Evolutionary conservation across 345 rosid species (phyloP).

Genomic region (Lumnitzera racemosa): DNA sequence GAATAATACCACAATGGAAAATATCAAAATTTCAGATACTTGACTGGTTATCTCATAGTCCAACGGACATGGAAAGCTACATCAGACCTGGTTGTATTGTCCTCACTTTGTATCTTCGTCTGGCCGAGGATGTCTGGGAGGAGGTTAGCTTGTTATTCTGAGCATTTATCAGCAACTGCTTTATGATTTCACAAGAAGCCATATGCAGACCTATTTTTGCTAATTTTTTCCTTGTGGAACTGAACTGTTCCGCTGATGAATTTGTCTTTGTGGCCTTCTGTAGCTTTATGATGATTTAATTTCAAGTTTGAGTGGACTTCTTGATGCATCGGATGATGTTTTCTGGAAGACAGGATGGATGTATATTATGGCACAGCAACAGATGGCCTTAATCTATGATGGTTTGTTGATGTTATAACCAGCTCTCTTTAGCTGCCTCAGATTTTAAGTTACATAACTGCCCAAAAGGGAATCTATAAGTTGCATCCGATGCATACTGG

Average conservation of each 20-base stretch:
- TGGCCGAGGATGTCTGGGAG: conserved; percentile 80
- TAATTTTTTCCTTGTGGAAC: neutral
- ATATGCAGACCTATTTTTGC: conserved; percentile 1
- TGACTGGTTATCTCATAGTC: conserved; percentile 92
- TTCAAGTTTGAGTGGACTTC: conserved; percentile 73
- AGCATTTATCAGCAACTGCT: neutral
- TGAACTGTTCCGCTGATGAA: neutral
- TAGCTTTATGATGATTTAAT: conserved; percentile 72
- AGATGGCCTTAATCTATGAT: conserved; percentile 66
- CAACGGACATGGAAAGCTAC: conserved; percentile 98
- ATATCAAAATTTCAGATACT: conserved; percentile 60
- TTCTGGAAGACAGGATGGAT: conserved; percentile 96
- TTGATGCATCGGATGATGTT: conserved; percentile 59
- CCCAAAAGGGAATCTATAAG: neutral
- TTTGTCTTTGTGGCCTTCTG: conserved; percentile 12
- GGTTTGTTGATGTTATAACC: conserved; percentile 34
- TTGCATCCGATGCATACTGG: neutral
- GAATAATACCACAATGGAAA: conserved; percentile 10
- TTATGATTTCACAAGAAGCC: conserved; percentile 6
- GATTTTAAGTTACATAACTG: conserved; percentile 2
- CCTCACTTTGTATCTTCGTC: conserved; percentile 82
- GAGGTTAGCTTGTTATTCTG: conserved; percentile 49
- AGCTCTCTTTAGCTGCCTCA: neutral
- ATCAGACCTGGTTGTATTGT: conserved; percentile 95
- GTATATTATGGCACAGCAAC: conserved; percentile 64